Base-by-base conservation (phyloP, 1,284 basidiomycete species). In the Stygiomarasmius scandens region DNA sequence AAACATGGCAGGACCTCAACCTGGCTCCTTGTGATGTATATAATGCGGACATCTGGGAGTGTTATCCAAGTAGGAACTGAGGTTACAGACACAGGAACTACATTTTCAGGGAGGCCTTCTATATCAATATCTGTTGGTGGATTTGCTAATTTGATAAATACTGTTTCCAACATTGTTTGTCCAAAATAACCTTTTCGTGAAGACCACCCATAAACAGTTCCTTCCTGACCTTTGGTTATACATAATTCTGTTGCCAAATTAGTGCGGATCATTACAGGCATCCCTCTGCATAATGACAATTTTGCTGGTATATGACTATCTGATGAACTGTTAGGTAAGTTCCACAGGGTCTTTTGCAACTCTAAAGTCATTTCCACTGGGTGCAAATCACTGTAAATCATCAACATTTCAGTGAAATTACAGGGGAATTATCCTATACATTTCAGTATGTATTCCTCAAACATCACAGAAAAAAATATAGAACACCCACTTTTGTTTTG, bases 201-300 rank as follows among this genome's bases (percentile, higher is more conserved):
- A 23, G 69, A 55, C 75, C 76, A 79, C 1, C 63, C 69, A 38
- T 65, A 60, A 0, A 77, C 71, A 36, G 58, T 61, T 2, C 55
- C 77, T 56, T 77, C 73, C 56, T 76, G 76, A 3, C 76, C 76
- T 58, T 77, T 78, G 12, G 74, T 78, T 6, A 75, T 73, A 51
- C 72, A 69, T 3, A 70, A 55, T 49, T 77, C 73, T 10, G 74
- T 77, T 2, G 73, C 75, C 34, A 66, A 51, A 59, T 77, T 76
- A 5, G 65, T 38, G 25, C 70, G 67, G 1, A 79, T 65, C 63
- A 79, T 73, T 0, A 81, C 64, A 36, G 76, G 77, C 61, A 79
- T 64, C 0, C 74, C 74, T 24, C 70, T 48, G 63, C 76, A 79
- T 0, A 79, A 43, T 1, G 60, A 55, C 2, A 78, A 52, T 20